These are phyloP conservation scores for Simmondsia chinensis DNA, from an alignment of 148 eudicot genomes.

Conservation along the genomic window DNA sequence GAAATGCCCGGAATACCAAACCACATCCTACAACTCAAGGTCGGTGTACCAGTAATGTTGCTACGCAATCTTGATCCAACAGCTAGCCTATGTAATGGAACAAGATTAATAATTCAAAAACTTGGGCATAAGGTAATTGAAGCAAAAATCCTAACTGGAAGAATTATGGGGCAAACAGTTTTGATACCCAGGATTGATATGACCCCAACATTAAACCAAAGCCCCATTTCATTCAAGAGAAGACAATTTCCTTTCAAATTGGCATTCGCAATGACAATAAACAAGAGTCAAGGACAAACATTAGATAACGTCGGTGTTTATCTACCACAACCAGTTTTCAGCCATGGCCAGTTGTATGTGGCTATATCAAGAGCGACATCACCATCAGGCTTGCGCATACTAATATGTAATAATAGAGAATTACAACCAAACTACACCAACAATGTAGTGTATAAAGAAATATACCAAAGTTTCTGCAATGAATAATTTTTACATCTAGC, in stretches of 20 bases:
- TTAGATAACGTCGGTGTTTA: not conserved
- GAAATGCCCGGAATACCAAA: not conserved
- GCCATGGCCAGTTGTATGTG: conserved; percentile 6
- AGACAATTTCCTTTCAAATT: not conserved
- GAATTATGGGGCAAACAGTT: not conserved
- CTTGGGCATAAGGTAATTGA: not conserved
- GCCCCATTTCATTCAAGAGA: not conserved
- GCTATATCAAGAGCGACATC: not conserved
- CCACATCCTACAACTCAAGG: not conserved
- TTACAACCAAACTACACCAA: too few relatives aligned
- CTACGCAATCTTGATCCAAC: not conserved
- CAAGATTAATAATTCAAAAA: not conserved
- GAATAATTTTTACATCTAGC: too few relatives aligned
- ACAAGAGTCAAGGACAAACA: conserved; percentile 11
- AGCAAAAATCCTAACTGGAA: not conserved
- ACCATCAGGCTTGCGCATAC: too few relatives aligned
- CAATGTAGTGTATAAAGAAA: too few relatives aligned
- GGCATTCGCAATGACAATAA: conserved; percentile 2
- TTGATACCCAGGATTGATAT: not conserved
- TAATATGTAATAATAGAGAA: too few relatives aligned
- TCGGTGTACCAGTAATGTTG: not conserved
- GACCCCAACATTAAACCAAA: not conserved
- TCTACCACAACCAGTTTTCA: not conserved
- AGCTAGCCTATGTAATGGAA: not conserved
- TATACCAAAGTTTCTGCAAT: too few relatives aligned